Conservation (phyloP, 2,329 filamentous ascomycete genomes). For the Aspergillus versicolor region DNA sequence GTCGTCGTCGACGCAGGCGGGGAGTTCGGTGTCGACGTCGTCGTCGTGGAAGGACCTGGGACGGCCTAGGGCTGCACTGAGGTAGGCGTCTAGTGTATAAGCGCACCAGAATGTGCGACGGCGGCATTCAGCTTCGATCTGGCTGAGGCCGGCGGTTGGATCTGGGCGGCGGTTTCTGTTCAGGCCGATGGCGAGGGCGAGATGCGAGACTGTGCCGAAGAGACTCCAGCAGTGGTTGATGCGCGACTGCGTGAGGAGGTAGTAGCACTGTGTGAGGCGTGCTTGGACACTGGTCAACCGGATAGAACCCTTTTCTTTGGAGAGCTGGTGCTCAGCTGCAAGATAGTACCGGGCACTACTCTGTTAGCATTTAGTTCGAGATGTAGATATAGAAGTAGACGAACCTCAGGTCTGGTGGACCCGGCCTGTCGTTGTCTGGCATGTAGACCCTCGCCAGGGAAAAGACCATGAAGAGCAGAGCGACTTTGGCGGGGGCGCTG, state of each 20-base stretch:
- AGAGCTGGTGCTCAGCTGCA: slow-evolving; percentile 34
- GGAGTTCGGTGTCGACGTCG: slow-evolving; percentile 22
- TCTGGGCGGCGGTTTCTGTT: slow-evolving; percentile 16
- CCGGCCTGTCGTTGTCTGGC: slow-evolving; percentile 5
- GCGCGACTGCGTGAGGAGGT: slow-evolving; percentile 45
- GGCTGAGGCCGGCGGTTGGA: slow-evolving; percentile 2
- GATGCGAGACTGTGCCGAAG: slow-evolving; percentile 44
- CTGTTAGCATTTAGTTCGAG: neutral
- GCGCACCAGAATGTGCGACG: slow-evolving; percentile 23
- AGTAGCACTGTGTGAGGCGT: slow-evolving; percentile 45
- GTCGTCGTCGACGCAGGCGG: slow-evolving; percentile 13
- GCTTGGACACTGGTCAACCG: slow-evolving; percentile 44
- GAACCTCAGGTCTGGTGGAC: neutral
- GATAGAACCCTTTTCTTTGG: slow-evolving; percentile 41
- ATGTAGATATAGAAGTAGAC: neutral
- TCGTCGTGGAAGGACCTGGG: slow-evolving; percentile 23
- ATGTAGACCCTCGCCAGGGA: slow-evolving; percentile 1
- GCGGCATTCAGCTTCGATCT: slow-evolving; percentile 19
- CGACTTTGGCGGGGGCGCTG: slow-evolving; percentile 37
- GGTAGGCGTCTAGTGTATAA: slow-evolving; percentile 22
- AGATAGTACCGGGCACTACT: slow-evolving; percentile 3
- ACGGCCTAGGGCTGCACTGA: slow-evolving; percentile 20
- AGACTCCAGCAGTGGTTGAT: slow-evolving; percentile 51
- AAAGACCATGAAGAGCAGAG: slow-evolving; percentile 13
- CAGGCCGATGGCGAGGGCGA: slow-evolving; percentile 32